phyloP scores from a whole-genome alignment of 768 basidiomycete species.

The Tephrocybe rancida region DNA sequence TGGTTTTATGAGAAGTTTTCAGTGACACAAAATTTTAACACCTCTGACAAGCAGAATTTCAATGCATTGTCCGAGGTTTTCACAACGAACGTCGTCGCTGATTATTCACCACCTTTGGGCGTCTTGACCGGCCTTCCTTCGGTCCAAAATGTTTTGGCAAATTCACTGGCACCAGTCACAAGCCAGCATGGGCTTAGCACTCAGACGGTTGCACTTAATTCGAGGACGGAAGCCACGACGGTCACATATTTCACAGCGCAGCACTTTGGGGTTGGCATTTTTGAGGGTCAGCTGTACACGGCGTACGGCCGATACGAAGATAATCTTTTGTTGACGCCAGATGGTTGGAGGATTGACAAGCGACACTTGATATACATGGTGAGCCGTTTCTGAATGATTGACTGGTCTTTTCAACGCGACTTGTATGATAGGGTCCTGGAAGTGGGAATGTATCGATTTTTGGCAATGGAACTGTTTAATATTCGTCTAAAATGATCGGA shows the following conservation, averaged over 20 bases:
- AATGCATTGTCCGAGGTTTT: neutral
- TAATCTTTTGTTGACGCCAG: neutral
- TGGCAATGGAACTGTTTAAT: neutral
- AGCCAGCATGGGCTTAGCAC: neutral
- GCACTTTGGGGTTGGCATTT: neutral
- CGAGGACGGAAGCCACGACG: neutral
- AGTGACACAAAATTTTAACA: neutral
- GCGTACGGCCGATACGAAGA: slow-evolving; percentile 5
- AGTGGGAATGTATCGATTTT: neutral
- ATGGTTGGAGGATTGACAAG: neutral
- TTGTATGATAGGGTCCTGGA: neutral
- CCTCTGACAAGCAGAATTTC: neutral
- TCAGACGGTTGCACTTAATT: neutral
- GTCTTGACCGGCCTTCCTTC: neutral
- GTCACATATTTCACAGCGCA: neutral
- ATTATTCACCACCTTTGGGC: neutral
- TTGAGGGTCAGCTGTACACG: neutral
- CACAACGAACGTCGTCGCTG: neutral
- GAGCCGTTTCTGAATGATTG: neutral
- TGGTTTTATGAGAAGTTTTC: neutral
- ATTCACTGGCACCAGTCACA: neutral
- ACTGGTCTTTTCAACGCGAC: neutral
- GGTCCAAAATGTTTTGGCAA: neutral
- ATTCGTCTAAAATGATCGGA: too few relatives aligned
- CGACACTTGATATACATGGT: slow-evolving; percentile 1